Conservation (phyloP, 768 basidiomycete genomes). For the Scleroderma citrinum region DNA sequence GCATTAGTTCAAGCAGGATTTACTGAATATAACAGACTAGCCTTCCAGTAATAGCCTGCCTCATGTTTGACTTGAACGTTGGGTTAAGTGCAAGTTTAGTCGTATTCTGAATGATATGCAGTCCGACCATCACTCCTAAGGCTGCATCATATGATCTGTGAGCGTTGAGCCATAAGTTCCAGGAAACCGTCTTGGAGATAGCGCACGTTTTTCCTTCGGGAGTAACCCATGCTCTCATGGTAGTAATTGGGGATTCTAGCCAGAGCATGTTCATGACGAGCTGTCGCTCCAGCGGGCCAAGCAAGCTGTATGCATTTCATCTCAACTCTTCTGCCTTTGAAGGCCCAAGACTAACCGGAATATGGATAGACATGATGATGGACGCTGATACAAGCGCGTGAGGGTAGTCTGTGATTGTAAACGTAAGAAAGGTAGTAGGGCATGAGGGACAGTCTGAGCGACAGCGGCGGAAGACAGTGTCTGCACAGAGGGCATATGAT, state of each 20-base stretch:
- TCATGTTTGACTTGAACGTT: slow-evolving; percentile 72
- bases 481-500: slow-evolving; percentile 21
- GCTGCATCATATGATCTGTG: slow-evolving; percentile 68
- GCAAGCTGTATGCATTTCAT: slow-evolving; percentile 41
- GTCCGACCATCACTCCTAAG: slow-evolving; percentile 50
- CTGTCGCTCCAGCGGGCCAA: slow-evolving; percentile 77
- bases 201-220: slow-evolving; percentile 66
- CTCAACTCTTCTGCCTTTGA: not conserved
- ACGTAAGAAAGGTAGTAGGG: slow-evolving; percentile 73
- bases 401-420: slow-evolving; percentile 74
- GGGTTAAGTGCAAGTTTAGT: slow-evolving; percentile 63
- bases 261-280: slow-evolving; percentile 84
- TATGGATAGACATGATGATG: slow-evolving; percentile 86
- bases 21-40: slow-evolving; percentile 31
- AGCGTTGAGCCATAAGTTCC: not conserved
- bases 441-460: slow-evolving; percentile 42
- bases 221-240: slow-evolving; percentile 73
- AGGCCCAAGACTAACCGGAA: slow-evolving; percentile 55
- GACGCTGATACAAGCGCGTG: slow-evolving; percentile 73
- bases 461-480: slow-evolving; percentile 10
- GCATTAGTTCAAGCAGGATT: slow-evolving; percentile 5
- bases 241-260: slow-evolving; percentile 72
- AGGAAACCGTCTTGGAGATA: slow-evolving; percentile 1
- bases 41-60: slow-evolving; percentile 88
- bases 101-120: slow-evolving; percentile 66